Base-by-base conservation (phyloP, 2,329 filamentous ascomycete genomes). In the Botrytis galanthina region DNA sequence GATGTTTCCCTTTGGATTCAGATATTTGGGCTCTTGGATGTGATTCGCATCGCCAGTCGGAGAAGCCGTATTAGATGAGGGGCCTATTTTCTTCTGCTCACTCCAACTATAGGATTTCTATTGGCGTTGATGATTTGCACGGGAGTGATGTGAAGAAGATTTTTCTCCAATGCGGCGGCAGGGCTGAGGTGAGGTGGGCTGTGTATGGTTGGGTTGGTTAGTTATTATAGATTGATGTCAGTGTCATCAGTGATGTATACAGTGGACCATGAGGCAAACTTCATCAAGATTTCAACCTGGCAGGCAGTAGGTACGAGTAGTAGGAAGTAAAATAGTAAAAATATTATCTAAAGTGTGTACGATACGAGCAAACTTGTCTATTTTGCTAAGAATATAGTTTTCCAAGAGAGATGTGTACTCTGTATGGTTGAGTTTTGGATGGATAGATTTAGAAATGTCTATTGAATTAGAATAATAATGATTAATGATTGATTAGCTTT, bases 11-110 rank as follows among this genome's bases (percentile, higher is more conserved):
- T 74, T 74, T 44, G 66, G 60, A 71, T 61, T 66, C 68, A 72
- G 32, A 66, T 74, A 22, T 73, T 42, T 66, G 71, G 75, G 74
- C n/a, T 46, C n/a, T 32, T 22, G 61, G 42, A 26, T 72, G 75
- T 73, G 66, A 62, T 37, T 62, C 35, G 48, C 63, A 71, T 70
- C 48, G 71, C 29, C 32, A 71, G 32, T 67, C 75, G 75, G 77
- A 73, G 74, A 73, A 68, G 74, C 73, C 76, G 75, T 76, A 74
- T 71, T 16, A 48, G 29, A 57, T 48, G 69, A 42, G 70, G 70
- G 62, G 32, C 42, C 37, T 62, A 26, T 42, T 62, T 39, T n/a
- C 60, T 42, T 62, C 37, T 26, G n/a, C 44, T 44, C 60, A 42
- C 37, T 42, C 26, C 60, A 10, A 44, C 14, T 26, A 20, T 42